Conservation (phyloP, 768 basidiomycete genomes). For the Stropharia rugosoannulata region DNA sequence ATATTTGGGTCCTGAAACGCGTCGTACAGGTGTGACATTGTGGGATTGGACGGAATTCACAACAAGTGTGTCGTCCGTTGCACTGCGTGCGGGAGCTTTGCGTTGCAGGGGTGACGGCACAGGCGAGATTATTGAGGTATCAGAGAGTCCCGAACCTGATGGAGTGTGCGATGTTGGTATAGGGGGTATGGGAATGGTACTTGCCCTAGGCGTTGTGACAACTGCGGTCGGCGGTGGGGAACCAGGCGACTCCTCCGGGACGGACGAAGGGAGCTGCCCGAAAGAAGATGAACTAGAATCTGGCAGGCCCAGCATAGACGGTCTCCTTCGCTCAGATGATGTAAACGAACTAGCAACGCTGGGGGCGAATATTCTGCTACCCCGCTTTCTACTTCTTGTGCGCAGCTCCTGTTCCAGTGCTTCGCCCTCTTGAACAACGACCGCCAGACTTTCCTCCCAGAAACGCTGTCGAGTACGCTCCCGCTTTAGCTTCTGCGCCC, state of each 20-base stretch:
- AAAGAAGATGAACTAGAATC: slow-evolving; percentile 1
- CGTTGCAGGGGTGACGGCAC: not conserved
- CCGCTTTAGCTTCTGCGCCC: slow-evolving; percentile 58
- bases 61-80: slow-evolving; percentile 1
- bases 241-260: slow-evolving; percentile 12
- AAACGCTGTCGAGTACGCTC: slow-evolving; percentile 64
- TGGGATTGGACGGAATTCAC: no score
- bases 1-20: not conserved
- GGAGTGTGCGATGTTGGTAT: not conserved
- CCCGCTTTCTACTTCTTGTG: slow-evolving; percentile 53
- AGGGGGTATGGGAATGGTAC: slow-evolving; percentile 4
- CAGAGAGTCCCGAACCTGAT: no score
- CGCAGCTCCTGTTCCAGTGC: slow-evolving; percentile 78
- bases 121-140: no score
- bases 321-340: slow-evolving; percentile 17
- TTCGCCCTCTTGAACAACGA: slow-evolving; percentile 85
- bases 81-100: slow-evolving; percentile 6
- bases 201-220: slow-evolving; percentile 1
- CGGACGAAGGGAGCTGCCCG: slow-evolving; percentile 4
- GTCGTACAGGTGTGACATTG: not conserved
- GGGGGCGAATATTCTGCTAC: slow-evolving; percentile 54
- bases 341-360: slow-evolving; percentile 16
- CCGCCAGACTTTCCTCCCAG: slow-evolving; percentile 91
- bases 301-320: slow-evolving; percentile 14
- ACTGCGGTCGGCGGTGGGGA: slow-evolving; percentile 12